Conservation (phyloP, 2,329 filamentous ascomycete species). For the Alternaria sp. region DNA sequence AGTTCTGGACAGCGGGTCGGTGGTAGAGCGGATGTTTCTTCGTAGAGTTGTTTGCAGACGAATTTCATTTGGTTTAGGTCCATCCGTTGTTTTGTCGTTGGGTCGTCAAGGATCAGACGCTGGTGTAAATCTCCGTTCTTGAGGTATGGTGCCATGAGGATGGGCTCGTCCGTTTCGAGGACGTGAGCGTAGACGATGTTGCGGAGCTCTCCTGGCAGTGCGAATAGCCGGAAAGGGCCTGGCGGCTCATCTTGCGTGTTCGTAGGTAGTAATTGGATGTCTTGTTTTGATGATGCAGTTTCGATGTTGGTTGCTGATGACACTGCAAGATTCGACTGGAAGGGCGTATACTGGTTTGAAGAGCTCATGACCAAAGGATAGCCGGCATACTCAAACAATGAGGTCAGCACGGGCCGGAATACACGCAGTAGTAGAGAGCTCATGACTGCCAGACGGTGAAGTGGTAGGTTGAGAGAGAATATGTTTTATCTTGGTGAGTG, state of each 20-base stretch:
- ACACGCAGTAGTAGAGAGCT: not conserved
- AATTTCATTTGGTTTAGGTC: not conserved
- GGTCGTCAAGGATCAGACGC: not conserved
- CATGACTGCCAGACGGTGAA: not conserved
- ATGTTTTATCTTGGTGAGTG: not conserved
- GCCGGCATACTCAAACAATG: not conserved
- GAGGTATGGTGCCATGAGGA: not conserved
- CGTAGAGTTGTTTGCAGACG: not conserved
- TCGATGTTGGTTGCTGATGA: not conserved
- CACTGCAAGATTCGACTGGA: not conserved
- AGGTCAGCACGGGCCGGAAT: not conserved
- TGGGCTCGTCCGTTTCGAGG: not conserved
- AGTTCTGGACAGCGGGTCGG: not conserved
- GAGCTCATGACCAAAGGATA: not conserved
- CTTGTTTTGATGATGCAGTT: not conserved
- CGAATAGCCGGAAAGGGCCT: not conserved
- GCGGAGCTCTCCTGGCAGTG: not conserved
- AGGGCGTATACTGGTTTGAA: not conserved
- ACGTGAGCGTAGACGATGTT: not conserved
- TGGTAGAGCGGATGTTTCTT: not conserved
- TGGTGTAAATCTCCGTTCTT: not conserved
- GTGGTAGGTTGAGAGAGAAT: not conserved
- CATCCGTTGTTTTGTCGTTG: accelerated
- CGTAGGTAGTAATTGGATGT: too few species aligned
- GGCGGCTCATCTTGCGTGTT: not conserved